Percentiles rank a stretch among this genome's conserved stretches.
Conservation (phyloP, 768 basidiomycete genomes). For the Hypsizygus marmoreus region DNA sequence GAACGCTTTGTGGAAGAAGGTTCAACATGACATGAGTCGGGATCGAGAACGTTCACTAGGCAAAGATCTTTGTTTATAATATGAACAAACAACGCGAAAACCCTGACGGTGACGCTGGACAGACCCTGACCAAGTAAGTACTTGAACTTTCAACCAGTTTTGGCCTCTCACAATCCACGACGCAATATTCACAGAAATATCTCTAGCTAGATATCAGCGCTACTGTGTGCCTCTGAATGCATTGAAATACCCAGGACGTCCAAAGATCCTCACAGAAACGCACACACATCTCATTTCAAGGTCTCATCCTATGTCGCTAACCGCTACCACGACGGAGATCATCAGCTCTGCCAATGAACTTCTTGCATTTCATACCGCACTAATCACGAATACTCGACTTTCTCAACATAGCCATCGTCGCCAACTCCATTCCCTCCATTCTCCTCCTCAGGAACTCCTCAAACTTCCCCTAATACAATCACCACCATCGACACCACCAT, state of each 20-base stretch:
- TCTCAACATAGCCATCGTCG: conserved; percentile 60
- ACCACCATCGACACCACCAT: conserved; percentile 53
- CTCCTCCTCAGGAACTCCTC: conserved; percentile 57
- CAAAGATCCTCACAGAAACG: too few species aligned
- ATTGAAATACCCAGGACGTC: too few species aligned
- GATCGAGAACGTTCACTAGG: background rate
- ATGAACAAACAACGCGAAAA: conserved; percentile 1
- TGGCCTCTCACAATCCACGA: too few species aligned
- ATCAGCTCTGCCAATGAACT: conserved; percentile 65
- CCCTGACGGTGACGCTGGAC: too few species aligned
- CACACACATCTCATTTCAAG: too few species aligned
- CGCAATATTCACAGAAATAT: too few species aligned
- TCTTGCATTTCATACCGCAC: conserved; percentile 59
- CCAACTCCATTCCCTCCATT: conserved; percentile 53
- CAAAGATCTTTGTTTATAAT: background rate
- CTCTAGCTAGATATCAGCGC: too few species aligned
- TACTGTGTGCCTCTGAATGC: too few species aligned
- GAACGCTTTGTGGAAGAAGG: too few species aligned
- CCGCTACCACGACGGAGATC: conserved; percentile 44
- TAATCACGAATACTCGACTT: conserved; percentile 56
- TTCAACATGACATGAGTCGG: too few species aligned
- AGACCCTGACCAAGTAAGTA: background rate
- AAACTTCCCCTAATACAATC: conserved; percentile 60
- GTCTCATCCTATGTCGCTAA: conserved; percentile 12
- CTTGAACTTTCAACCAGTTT: too few species aligned